A percentile compares a stretch with the other conserved stretches of the same genome.
Conservation (phyloP, 1,284 basidiomycete species). For the Polyporus tsugae region DNA sequence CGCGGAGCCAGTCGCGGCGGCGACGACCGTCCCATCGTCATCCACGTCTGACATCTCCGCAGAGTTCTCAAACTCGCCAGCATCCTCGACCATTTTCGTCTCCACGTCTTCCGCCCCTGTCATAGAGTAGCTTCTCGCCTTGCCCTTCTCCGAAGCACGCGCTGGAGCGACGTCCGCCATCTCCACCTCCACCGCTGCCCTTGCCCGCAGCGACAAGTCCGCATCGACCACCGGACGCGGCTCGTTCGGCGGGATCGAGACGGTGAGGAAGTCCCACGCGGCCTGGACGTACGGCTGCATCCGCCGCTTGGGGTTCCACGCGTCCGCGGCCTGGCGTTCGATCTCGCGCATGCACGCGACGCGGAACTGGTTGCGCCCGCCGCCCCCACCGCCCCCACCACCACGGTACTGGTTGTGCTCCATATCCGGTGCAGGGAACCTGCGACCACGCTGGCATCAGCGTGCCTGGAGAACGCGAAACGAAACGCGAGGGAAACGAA, state of each 20-base stretch:
- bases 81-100: background rate
- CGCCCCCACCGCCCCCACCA: constrained; percentile 23
- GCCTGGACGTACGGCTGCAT: constrained; percentile 51
- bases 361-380: constrained; percentile 45
- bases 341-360: constrained; percentile 66
- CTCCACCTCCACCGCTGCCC: background rate
- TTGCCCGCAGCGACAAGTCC: background rate
- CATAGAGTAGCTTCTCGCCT: background rate
- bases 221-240: background rate
- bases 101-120: background rate
- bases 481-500: too few relatives aligned
- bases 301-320: constrained; percentile 54
- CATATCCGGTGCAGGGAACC: constrained; percentile 48
- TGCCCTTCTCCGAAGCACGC: background rate
- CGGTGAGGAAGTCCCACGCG: constrained; percentile 74
- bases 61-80: background rate
- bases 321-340: constrained; percentile 66
- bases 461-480: constrained; percentile 6
- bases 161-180: background rate
- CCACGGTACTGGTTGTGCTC: constrained; percentile 42
- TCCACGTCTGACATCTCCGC: background rate
- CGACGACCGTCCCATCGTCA: background rate
- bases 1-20: background rate
- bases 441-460: constrained; percentile 39
- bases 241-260: constrained; percentile 53